Evolutionary conservation across 2,329 filamentous ascomycete genomes (phyloP).

Genomic region (Magnaporthales sp.): DNA sequence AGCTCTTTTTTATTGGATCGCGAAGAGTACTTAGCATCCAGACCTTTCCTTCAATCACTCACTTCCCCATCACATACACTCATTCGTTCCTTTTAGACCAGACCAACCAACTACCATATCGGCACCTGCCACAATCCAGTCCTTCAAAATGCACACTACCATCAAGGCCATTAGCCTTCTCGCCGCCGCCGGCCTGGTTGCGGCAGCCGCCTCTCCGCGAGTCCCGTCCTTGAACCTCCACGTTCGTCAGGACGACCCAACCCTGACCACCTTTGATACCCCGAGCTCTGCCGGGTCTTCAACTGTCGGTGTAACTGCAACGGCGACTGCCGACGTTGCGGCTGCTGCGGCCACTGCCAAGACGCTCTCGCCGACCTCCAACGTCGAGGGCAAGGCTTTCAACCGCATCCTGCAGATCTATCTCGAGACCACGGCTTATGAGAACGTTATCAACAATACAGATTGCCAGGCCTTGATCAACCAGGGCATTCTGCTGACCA

Average conservation of each 20-base stretch:
- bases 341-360: slow-evolving; percentile 51
- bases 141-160: not conserved
- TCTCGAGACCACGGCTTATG: slow-evolving; percentile 69
- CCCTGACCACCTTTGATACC: too few relatives aligned
- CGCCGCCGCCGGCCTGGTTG: not conserved
- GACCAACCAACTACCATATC: not conserved
- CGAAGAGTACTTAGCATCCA: not conserved
- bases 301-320: slow-evolving; percentile 36
- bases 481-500: slow-evolving; percentile 53
- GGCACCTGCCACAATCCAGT: not conserved
- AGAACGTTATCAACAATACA: slow-evolving; percentile 55
- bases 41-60: not conserved
- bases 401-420: slow-evolving; percentile 66
- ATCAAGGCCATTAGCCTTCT: not conserved
- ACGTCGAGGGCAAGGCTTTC: slow-evolving; percentile 64
- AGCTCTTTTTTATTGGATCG: not conserved
- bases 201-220: not conserved
- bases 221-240: not conserved
- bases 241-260: not conserved
- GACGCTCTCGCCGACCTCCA: slow-evolving; percentile 50
- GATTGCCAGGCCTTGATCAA: slow-evolving; percentile 44
- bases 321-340: slow-evolving; percentile 38
- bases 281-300: not conserved
- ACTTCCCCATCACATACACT: not conserved
- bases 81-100: not conserved